Base-by-base conservation (phyloP, 2,329 filamentous ascomycete species). In the Colletotrichum simmondsii region DNA sequence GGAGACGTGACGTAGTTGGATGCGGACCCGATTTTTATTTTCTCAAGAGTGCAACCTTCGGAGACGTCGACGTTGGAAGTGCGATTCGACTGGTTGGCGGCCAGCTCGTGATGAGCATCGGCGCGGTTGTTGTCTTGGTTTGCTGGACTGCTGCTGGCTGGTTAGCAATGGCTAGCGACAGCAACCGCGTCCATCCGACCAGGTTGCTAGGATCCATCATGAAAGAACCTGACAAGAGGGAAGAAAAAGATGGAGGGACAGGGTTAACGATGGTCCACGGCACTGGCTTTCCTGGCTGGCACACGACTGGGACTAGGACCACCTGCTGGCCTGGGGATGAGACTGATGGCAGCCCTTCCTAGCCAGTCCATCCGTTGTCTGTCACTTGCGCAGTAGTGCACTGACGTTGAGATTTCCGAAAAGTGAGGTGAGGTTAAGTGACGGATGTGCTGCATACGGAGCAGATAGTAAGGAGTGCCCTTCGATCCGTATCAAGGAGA, bases 1-100 rank as follows among this genome's bases (percentile, higher is more conserved):
- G 63, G 59, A 58, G 64, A 37, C 71, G 73, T 75, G 73, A 75
- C 73, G 73, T 75, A 71, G 71, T 68, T 73, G 60, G 71, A 32
- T 35, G 19, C 19, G n/a, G 65, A 4, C 60, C 71, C 73, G 42
- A 16, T 71, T 72, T 68, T 74, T 60, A n/a, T 60, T 65, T 71
- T 61, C 57, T 26, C 69, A 26, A 26, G 61, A 70, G 49, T 71
- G 61, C 61, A 35, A 65, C 62, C 35, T 46, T 56, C 24, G 32
- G 5, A 58, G 59, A 56, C 53, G 53, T 28, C 26, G 10, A 28
- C 7, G 66, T 24, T 64, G 59, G 42, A 49, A 49, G 42, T 49
- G 42, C 42, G 42, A 22, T 53, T 32, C 28, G 28, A 54, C 61
- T 54, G 42, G 46, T 54, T 54, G 49, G 46, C 32, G 49, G 61